Evolutionary conservation across 176 grass and related monocot species (phyloP), one percentile per base, ranked within the genome.

Genomic region (Avena insularis): DNA sequence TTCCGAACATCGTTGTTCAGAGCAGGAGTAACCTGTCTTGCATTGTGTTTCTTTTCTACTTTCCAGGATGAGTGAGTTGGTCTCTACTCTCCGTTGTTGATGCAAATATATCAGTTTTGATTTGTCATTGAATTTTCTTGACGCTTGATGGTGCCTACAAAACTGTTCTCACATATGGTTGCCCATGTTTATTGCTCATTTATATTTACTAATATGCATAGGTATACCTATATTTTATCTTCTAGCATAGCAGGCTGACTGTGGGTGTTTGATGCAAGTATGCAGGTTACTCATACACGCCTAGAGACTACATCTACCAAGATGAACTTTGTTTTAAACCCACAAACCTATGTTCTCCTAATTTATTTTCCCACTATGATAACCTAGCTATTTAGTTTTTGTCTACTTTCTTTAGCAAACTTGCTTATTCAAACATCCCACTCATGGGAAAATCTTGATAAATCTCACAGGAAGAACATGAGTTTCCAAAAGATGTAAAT

Each of bases 61-160:
- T 69, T 93, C 87, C 91, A 95, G 93, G 93, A 95, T 89, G 93
- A 91, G 93, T 95, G 84, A 91, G 89, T 78, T 16, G 23, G 15
- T 72, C 49, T 76, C 69, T 86, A 50, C 1, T 59, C 81, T 86
- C 63, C n/a, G 46, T 0, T 65, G 60, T 31, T 77, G n/a, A 14
- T 12, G 33, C 2, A 13, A 17, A 5, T 53, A 5, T 38, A 68
- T 81, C 8, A 40, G 12, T 72, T 82, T 48, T 46, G 63, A n/a
- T 64, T 16, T 82, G 5, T 51, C 82, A 64, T 66, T 84, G 76
- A 81, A 53, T 53, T 68, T 17, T 66, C 6, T 15, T 63, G 48
- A 36, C 7, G 20, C 48, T 36, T 79, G 46, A 27, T 80, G 66
- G 75, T 56, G 9, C 65, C 43, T 61, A 2, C 78, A 62, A 38